Conservation (phyloP, 495 filamentous ascomycete species). For the Annulohypoxylon nitens region DNA sequence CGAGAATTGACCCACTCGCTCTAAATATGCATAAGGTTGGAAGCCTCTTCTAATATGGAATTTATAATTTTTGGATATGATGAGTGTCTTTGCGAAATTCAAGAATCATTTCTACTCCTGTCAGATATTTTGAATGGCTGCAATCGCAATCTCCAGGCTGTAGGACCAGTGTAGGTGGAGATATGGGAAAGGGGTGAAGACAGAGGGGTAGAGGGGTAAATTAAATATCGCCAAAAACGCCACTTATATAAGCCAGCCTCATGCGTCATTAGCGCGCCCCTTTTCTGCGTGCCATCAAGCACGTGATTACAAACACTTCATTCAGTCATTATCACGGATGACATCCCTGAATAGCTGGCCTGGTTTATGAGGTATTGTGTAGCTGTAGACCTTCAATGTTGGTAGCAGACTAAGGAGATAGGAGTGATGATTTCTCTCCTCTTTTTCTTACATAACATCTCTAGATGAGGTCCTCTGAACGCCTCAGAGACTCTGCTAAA, state of each 20-base stretch:
- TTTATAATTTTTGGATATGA: background rate
- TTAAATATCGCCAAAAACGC: background rate
- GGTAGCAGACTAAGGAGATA: no score
- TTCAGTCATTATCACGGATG: background rate
- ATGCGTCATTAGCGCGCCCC: background rate
- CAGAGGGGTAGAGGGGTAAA: background rate
- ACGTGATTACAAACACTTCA: slow-evolving; percentile 20
- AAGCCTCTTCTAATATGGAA: background rate
- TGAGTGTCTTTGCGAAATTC: background rate
- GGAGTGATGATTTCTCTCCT: no score
- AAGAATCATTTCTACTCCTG: background rate
- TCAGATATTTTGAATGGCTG: background rate
- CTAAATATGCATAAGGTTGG: background rate
- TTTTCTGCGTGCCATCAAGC: background rate
- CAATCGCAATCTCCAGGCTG: background rate
- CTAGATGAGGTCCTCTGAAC: no score
- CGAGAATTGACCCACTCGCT: background rate
- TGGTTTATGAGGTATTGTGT: background rate
- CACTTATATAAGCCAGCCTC: background rate
- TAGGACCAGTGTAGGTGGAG: no score
- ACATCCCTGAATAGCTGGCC: background rate
- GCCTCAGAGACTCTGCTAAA: no score
- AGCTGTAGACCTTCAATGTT: background rate
- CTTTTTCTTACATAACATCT: no score
- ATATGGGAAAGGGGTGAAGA: background rate